These are phyloP conservation scores for Stagonosporopsis rhizophila DNA, from an alignment of 2,329 filamentous ascomycete genomes.

Conservation along the genomic window DNA sequence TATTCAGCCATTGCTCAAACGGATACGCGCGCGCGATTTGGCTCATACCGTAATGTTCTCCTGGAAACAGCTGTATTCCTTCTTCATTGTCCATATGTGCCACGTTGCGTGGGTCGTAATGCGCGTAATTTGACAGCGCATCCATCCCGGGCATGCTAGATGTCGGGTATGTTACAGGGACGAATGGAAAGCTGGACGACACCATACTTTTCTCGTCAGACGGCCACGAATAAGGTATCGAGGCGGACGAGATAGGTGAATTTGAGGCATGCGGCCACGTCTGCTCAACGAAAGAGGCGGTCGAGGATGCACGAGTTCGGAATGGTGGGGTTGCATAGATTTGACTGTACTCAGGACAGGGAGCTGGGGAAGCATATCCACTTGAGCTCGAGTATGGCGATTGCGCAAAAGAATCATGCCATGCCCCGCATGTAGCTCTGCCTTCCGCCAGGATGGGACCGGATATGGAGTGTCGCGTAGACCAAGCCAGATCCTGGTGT, in stretches of 20 bases:
- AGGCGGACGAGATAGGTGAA: conserved; percentile 46
- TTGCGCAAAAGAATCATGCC: conserved; percentile 38
- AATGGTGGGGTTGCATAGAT: conserved; percentile 41
- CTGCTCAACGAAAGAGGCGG: conserved; percentile 45
- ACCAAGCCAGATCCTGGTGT: conserved; percentile 16
- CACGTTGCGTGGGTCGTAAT: conserved; percentile 42
- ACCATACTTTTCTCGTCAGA: conserved; percentile 38
- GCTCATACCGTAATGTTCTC: conserved; percentile 49
- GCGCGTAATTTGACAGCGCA: conserved; percentile 34
- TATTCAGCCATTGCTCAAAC: conserved; percentile 52
- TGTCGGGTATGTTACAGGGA: conserved; percentile 36
- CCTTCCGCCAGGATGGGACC: conserved; percentile 29
- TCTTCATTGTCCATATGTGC: conserved; percentile 48
- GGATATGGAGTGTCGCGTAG: conserved; percentile 21
- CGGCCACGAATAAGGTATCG: conserved; percentile 43
- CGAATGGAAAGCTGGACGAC: conserved; percentile 34
- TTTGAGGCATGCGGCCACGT: conserved; percentile 40
- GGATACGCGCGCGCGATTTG: conserved; percentile 41
- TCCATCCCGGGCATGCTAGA: conserved; percentile 31
- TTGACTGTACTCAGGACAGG: conserved; percentile 30
- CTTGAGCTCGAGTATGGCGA: conserved; percentile 46
- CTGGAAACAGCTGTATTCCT: conserved; percentile 43
- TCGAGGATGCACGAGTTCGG: conserved; percentile 48
- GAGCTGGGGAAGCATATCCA: conserved; percentile 44
- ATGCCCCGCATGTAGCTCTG: conserved; percentile 28